Evolutionary conservation across 257 asterid species (phyloP).

Genomic region (Linaria vulgaris): DNA sequence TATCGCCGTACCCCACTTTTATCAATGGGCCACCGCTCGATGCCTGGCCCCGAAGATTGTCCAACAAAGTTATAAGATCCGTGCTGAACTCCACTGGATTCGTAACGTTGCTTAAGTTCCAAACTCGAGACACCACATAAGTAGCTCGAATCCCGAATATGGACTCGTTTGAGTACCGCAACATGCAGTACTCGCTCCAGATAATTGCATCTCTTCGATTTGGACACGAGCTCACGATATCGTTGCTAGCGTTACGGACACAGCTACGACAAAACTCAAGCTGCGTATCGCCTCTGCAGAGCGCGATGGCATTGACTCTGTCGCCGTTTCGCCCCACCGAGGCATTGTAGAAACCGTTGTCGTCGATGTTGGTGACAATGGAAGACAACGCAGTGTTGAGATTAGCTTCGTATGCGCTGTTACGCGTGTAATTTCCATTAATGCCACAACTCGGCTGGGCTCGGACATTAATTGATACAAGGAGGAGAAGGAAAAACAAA

Average conservation of each 20-base stretch:
- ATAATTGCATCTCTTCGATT: constrained; percentile 27
- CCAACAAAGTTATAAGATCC: constrained; percentile 14
- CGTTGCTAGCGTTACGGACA: not conserved
- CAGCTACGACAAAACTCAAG: constrained; percentile 26
- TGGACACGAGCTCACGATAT: constrained; percentile 22
- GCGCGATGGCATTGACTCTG: constrained; percentile 25
- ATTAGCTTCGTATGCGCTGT: constrained; percentile 24
- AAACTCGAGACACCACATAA: not conserved
- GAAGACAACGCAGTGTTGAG: constrained; percentile 31
- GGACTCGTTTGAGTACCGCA: constrained; percentile 38
- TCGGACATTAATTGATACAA: not conserved
- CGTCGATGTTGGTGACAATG: constrained; percentile 19
- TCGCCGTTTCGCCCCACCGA: constrained; percentile 29
- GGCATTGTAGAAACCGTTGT: constrained; percentile 32
- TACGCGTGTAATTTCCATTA: constrained; percentile 26
- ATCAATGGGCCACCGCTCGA: constrained; percentile 14
- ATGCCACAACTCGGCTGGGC: not conserved
- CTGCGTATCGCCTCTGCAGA: constrained; percentile 38
- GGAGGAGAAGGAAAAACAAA: constrained; percentile 6
- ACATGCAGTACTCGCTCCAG: constrained; percentile 23
- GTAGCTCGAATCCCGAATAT: constrained; percentile 1
- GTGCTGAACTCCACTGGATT: constrained; percentile 14
- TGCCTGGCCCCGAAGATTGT: constrained; percentile 17
- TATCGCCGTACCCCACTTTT: constrained; percentile 19
- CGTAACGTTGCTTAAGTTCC: not conserved